Percentiles rank a stretch among this genome's conserved stretches.
Evolutionary conservation across 257 asterid species (phyloP).

Genomic region (Solanum bulbocastanum): DNA sequence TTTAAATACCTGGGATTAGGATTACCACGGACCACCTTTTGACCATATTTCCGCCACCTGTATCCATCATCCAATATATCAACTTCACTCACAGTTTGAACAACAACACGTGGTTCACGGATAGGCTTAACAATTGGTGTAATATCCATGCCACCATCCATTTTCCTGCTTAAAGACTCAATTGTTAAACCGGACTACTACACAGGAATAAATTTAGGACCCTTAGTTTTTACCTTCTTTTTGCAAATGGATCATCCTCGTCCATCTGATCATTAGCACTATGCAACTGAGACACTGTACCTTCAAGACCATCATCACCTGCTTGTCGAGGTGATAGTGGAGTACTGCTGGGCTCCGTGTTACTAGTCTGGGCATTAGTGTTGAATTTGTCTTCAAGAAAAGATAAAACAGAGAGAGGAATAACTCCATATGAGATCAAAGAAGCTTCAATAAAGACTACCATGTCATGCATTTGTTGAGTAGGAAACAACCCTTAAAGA

Average conservation of each 20-base stretch:
- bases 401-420: constrained; percentile 1
- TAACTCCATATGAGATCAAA: not conserved
- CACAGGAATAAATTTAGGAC: not conserved
- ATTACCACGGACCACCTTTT: constrained; percentile 94
- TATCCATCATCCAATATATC: constrained; percentile 96
- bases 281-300: constrained; percentile 40
- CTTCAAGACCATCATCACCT: constrained; percentile 53
- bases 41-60: constrained; percentile 98
- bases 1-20: constrained; percentile 83
- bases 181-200: not conserved
- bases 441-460: not conserved
- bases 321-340: constrained; percentile 61
- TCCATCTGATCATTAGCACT: constrained; percentile 53
- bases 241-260: constrained; percentile 64
- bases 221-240: constrained; percentile 46
- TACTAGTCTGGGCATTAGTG: constrained; percentile 17
- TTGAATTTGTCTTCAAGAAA: constrained; percentile 46
- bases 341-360: constrained; percentile 47
- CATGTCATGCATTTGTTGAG: not conserved
- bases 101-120: constrained; percentile 92
- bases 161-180: constrained; percentile 42
- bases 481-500: not conserved
- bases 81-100: constrained; percentile 95
- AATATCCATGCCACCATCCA: constrained; percentile 65
- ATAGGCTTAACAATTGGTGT: constrained; percentile 80